phyloP scores from a whole-genome alignment of 192 early-diverging fungal genomes.

The Cetraspora pellucida region DNA sequence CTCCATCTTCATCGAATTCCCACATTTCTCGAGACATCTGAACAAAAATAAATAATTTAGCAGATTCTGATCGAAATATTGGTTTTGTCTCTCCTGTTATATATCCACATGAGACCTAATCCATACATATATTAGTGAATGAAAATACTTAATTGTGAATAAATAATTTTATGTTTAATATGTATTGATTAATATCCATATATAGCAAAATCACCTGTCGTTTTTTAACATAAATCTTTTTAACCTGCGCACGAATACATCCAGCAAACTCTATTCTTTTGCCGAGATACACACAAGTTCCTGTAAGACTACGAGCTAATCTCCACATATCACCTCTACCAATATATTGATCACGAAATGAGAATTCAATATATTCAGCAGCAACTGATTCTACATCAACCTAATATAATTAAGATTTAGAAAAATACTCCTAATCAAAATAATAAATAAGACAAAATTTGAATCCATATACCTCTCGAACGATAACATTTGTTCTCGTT shows the following conservation, averaged over 20 bases:
- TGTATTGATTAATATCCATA: background rate
- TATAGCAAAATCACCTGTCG: constrained; percentile 45
- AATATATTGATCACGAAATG: constrained; percentile 90
- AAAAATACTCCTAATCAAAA: background rate
- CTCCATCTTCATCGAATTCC: constrained; percentile 97
- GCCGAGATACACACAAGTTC: constrained; percentile 72
- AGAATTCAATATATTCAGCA: constrained; percentile 82
- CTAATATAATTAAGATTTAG: constrained; percentile 39
- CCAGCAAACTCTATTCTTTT: constrained; percentile 75
- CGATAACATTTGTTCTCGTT: constrained; percentile 61
- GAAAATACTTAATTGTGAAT: background rate
- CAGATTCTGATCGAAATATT: constrained; percentile 92
- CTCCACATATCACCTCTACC: constrained; percentile 94
- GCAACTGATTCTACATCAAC: constrained; percentile 67
- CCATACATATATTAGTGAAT: too few species aligned
- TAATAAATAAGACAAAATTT: constrained; percentile 2
- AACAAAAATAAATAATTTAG: constrained; percentile 91
- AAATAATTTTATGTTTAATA: background rate
- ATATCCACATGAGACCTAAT: constrained; percentile 74
- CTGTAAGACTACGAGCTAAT: constrained; percentile 68
- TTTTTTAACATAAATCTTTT: constrained; percentile 74
- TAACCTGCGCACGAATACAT: constrained; percentile 75
- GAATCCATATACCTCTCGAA: constrained; percentile 55
- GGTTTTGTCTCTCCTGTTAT: constrained; percentile 77
- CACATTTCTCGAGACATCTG: constrained; percentile 98